phyloP scores from a whole-genome alignment of 192 early-diverging fungal genomes.

The Oehlia diaphana region DNA sequence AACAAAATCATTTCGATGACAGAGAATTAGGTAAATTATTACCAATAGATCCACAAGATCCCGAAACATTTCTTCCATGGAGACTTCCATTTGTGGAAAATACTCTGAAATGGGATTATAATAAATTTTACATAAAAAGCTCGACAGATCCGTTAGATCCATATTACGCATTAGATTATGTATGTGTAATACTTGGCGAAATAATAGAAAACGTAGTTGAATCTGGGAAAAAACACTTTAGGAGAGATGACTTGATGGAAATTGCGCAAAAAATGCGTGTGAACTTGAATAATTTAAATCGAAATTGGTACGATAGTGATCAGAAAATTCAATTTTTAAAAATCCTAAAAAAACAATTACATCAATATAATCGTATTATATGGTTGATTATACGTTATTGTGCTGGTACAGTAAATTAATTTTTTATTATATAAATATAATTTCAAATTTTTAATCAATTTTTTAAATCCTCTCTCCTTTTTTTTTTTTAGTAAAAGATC shows the following conservation, averaged over 20 bases:
- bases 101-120: neutral
- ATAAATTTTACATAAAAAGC: neutral
- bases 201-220: neutral
- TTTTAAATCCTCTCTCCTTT: neutral
- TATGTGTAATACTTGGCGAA: neutral
- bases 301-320: neutral
- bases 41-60: too few species aligned
- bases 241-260: neutral
- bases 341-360: neutral
- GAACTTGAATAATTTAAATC: neutral
- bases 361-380: neutral
- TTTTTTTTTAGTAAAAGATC: neutral
- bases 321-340: neutral
- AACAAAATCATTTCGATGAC: too few species aligned
- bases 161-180: neutral
- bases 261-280: neutral
- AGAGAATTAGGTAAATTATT: too few species aligned
- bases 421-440: neutral
- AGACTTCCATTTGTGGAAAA: neutral
- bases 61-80: too few species aligned
- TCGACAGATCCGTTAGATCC: neutral
- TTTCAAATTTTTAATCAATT: neutral
- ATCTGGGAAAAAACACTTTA: neutral
- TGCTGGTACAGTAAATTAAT: neutral
- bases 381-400: neutral